Evolutionary conservation across 1,284 basidiomycete species (phyloP), one percentile per base, ranked within the genome.

Genomic region (Ceratobasidium sp.): DNA sequence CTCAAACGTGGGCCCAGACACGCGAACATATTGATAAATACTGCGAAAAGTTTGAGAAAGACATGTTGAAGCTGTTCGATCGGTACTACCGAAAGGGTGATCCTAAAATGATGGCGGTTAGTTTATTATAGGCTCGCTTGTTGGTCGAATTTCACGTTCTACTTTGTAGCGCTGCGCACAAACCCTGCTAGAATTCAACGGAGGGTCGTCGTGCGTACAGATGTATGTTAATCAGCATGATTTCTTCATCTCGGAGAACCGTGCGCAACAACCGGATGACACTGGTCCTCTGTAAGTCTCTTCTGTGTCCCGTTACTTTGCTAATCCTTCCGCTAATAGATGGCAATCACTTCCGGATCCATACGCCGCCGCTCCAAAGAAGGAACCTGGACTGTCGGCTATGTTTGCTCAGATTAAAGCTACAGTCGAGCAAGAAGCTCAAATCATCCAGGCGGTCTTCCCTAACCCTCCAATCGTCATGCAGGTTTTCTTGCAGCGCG

Each of bases 181-280:
- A 85, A 98, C 96, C 1, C 86, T 99, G 3, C 90, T 98, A 58
- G 97, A 98, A 82, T 99, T 99, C 86, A 99, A 99, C 81, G 98
- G 98, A 3, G 98, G 98, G 11, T 89, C 93, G 49, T 97, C 95
- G 4, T 99, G 97, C 82, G 94, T 99, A 5, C 97, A 99, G 84
- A 95, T 99, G 37, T 99, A 99, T 82, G 98, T 99, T 78, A 99
- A 99, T 81, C 98, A 99, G 84, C 98, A 99, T 82, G 98, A 99
- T 83, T 99, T 99, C 86, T 99, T 99, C 87, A 98, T 98, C 82
- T 86, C 86, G n/a, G 86, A 86, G 78, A 97, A 98, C 82, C 90
- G 93, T 75, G 89, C 92, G 54, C 89, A 89, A 54, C 92, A 91
- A 77, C 87, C 86, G 51, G 88, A 87, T 79, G 88, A 90, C 66